Evolutionary conservation across 768 basidiomycete species (phyloP), one percentile per base, ranked within the genome.

Genomic region (Suillus occidentalis): DNA sequence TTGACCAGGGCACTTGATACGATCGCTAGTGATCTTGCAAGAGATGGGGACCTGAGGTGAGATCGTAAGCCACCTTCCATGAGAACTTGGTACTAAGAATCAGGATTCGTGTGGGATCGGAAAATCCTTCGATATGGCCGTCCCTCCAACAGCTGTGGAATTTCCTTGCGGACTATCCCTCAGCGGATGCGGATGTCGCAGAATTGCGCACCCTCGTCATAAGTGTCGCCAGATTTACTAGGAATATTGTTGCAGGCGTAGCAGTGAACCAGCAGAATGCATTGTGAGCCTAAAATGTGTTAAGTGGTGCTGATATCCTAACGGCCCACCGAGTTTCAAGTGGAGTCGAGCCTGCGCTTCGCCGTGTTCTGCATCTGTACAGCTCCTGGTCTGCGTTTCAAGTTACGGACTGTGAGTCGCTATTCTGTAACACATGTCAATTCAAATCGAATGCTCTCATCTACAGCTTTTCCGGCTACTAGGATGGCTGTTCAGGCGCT

Each of bases 171-270:
- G 65, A 40, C 45, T 69, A 70, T 77, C 82, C 70, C 75, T 82
- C 72, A 70, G 61, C 73, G 16, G 71, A 74, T 22, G 73, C 79
- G 58, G 74, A 65, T 25, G 67, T 81, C 63, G 66, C 72, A 13
- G 68, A 72, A 34, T 79, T 83, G 8, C 79, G 78, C 58, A 67
- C 70, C 1, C 73, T 87, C 13, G 82, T 83, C 65, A 77, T 76
- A n/a, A 81, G 79, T 69, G 70, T 94, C 25, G 89, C 88, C 9
- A 89, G 87, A 71, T 89, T 96, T 72, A 94, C 92, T 16, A 84
- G 95, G 65, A 96, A 97, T 73, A 76, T 95, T 12, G 87, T 92
- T 40, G 93, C 93, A 12, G 91, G 88, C 7, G 83, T 88, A 18
- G 82, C 86, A 9, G 73, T 74, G n/a, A 93, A 94, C 76, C 95